phyloP scores from a whole-genome alignment of 78 protist species.

The Dictyostelium purpureum region DNA sequence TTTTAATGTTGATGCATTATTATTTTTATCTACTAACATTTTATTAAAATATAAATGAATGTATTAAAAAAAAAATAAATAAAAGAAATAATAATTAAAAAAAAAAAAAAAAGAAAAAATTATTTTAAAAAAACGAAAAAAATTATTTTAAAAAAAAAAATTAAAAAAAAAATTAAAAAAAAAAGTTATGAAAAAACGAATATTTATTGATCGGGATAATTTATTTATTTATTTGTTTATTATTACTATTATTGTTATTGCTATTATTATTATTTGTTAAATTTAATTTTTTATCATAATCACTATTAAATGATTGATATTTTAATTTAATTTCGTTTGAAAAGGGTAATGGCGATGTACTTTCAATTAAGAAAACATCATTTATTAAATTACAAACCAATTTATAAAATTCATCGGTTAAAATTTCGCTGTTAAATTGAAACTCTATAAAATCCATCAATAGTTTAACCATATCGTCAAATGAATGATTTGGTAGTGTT shows the following conservation, averaged over 20 bases:
- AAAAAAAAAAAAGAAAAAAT: background rate
- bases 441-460: constrained; percentile 47
- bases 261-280: background rate
- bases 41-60: too few species aligned
- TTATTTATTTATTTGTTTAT: background rate
- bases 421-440: constrained; percentile 12
- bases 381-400: constrained; percentile 15
- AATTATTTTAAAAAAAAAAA: background rate
- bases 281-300: constrained; percentile 27
- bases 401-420: constrained; percentile 27
- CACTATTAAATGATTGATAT: constrained; percentile 1
- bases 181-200: background rate
- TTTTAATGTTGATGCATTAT: background rate
- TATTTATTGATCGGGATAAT: too few species aligned
- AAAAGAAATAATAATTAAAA: background rate
- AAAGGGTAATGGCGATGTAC: background rate
- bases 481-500: background rate
- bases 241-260: background rate
- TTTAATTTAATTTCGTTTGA: constrained; percentile 1
- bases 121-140: background rate
- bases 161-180: background rate
- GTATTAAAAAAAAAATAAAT: background rate
- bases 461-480: constrained; percentile 21
- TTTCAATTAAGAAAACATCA: constrained; percentile 28
- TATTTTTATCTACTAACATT: constrained; percentile 1